A percentile compares a stretch with the other conserved stretches of the same genome.
phyloP scores from a whole-genome alignment of 2,329 filamentous ascomycete genomes.

The Aspergillus ibericus region DNA sequence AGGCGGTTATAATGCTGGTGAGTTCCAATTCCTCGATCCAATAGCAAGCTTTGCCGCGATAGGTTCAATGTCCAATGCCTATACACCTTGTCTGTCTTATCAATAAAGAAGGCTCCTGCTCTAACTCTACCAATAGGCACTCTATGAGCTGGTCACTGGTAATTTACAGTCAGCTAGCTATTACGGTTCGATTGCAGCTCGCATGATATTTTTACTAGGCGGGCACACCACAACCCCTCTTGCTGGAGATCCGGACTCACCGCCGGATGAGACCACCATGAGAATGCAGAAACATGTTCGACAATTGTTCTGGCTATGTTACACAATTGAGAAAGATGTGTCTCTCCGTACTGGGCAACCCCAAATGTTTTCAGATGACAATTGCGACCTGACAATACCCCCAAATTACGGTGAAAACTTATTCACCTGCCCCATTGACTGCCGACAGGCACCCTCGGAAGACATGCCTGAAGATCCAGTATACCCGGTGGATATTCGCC shows the following conservation, averaged over 20 bases:
- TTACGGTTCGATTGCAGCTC: conserved; percentile 48
- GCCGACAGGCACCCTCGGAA: conserved; percentile 11
- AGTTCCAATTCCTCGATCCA: conserved; percentile 17
- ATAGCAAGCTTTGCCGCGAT: no score
- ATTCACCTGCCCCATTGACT: conserved; percentile 21
- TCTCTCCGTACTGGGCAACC: conserved; percentile 55
- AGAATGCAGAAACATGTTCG: conserved; percentile 32
- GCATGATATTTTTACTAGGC: conserved; percentile 52
- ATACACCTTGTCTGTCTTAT: not conserved
- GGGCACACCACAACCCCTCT: conserved; percentile 39
- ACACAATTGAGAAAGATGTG: conserved; percentile 58
- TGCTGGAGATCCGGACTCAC: conserved; percentile 24
- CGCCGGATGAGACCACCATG: conserved; percentile 12
- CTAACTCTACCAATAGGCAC: conserved; percentile 27
- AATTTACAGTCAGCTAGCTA: conserved; percentile 49
- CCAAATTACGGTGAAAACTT: conserved; percentile 39
- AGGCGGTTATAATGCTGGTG: conserved; percentile 53
- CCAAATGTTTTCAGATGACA: conserved; percentile 51
- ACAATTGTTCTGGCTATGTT: conserved; percentile 57
- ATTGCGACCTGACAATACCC: conserved; percentile 56
- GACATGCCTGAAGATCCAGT: conserved; percentile 29
- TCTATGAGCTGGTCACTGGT: conserved; percentile 50
- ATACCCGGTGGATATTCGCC: conserved; percentile 51
- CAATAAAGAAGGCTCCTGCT: not conserved
- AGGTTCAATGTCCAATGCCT: not conserved